A percentile compares a stretch with the other conserved stretches of the same genome.
Evolutionary conservation across 129 eudicot genomes (phyloP).

Genomic region (Chrysanthemum lavandulifolium): DNA sequence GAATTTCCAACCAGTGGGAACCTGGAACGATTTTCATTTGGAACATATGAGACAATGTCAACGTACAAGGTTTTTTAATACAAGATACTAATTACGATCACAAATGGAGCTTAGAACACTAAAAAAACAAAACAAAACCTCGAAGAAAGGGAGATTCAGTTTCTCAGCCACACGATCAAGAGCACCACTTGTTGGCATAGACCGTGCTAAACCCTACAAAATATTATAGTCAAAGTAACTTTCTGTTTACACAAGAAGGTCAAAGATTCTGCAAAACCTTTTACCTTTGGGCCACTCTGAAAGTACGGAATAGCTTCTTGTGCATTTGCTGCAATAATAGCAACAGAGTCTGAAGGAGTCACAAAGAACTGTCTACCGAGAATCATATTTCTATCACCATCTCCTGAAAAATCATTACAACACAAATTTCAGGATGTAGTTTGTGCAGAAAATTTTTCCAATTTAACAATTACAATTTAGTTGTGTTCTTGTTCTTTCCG

Average conservation of each 20-base stretch:
- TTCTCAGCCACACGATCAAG: conserved; percentile 94
- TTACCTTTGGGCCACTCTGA: conserved; percentile 77
- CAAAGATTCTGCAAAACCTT: background rate
- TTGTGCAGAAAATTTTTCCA: conserved; percentile 6
- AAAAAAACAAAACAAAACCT: conserved; percentile 45
- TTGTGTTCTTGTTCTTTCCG: no score
- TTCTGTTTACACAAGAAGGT: background rate
- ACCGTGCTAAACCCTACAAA: conserved; percentile 95
- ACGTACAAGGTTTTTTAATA: background rate
- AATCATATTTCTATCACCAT: conserved; percentile 95
- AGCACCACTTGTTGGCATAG: conserved; percentile 99
- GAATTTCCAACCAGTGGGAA: conserved; percentile 99
- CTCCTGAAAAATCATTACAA: conserved; percentile 46
- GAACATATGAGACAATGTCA: background rate
- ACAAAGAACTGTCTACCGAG: conserved; percentile 87
- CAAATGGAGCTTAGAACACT: conserved; percentile 5
- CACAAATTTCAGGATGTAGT: conserved; percentile 2
- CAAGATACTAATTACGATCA: background rate
- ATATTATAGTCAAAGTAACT: conserved; percentile 9
- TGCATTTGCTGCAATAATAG: conserved; percentile 98
- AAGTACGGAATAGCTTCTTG: conserved; percentile 91
- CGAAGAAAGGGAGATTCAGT: conserved; percentile 81
- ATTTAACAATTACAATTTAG: background rate
- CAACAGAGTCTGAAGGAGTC: conserved; percentile 98
- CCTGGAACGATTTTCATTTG: conserved; percentile 45